phyloP scores from a whole-genome alignment of 257 asterid genomes.

The Ilex asprella region DNA sequence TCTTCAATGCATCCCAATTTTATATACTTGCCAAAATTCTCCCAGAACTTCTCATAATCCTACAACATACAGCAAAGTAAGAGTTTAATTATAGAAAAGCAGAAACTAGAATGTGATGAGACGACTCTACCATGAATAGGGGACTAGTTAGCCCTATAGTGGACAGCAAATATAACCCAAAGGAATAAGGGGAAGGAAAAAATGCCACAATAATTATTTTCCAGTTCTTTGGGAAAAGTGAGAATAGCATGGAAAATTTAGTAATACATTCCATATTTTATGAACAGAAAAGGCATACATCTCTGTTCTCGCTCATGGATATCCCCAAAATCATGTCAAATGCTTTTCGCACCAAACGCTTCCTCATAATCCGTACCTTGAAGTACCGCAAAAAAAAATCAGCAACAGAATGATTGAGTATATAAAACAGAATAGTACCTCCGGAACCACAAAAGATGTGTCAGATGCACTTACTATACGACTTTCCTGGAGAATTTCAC shows the following conservation, averaged over 20 bases:
- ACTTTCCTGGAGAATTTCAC: constrained; percentile 98
- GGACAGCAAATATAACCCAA: too few species aligned
- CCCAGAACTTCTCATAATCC: constrained; percentile 93
- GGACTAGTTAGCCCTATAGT: too few species aligned
- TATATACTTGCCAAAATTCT: constrained; percentile 78
- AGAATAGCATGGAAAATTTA: too few species aligned
- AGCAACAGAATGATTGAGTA: constrained; percentile 8
- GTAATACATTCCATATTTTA: background rate
- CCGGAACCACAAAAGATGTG: background rate
- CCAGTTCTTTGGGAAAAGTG: too few species aligned
- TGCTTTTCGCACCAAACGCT: constrained; percentile 98
- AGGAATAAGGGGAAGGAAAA: too few species aligned
- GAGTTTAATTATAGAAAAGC: constrained; percentile 4
- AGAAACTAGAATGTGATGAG: background rate
- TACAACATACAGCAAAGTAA: constrained; percentile 19
- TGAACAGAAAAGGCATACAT: constrained; percentile 34
- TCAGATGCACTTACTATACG: constrained; percentile 69
- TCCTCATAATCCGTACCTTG: constrained; percentile 93
- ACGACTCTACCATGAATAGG: too few species aligned
- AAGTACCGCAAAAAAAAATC: constrained; percentile 4
- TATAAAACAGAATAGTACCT: background rate
- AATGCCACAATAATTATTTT: too few species aligned
- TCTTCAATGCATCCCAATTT: constrained; percentile 97
- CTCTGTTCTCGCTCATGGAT: constrained; percentile 74
- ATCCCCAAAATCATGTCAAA: constrained; percentile 97